phyloP scores from a whole-genome alignment of 2,329 filamentous ascomycete genomes.

The Venturia oleaginea region DNA sequence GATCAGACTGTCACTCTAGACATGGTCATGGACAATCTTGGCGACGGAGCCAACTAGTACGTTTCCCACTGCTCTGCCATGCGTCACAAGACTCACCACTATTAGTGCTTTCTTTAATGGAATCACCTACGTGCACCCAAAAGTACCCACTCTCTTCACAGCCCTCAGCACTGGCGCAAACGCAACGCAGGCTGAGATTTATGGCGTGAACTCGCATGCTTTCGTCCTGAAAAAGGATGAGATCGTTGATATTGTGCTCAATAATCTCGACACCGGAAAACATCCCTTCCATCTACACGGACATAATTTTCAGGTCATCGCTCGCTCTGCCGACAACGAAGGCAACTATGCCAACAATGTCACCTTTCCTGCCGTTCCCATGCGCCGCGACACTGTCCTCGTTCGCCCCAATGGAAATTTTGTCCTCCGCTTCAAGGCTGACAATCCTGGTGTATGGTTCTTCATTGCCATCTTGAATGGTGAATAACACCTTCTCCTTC shows the following conservation, averaged over 20 bases:
- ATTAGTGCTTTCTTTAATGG: conserved; percentile 52
- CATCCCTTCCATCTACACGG: conserved; percentile 72
- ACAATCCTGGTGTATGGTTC: conserved; percentile 38
- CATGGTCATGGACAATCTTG: conserved; percentile 54
- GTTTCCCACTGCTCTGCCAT: conserved; percentile 17
- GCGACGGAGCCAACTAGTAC: conserved; percentile 58
- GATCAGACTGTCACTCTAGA: conserved; percentile 54
- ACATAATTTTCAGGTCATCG: conserved; percentile 57
- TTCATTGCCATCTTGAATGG: conserved; percentile 22
- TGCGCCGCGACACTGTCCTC: conserved; percentile 46
- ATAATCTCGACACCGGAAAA: conserved; percentile 63
- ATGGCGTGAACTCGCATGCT: conserved; percentile 45
- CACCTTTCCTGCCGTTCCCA: conserved; percentile 30
- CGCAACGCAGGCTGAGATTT: conserved; percentile 32
- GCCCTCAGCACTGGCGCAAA: conserved; percentile 53
- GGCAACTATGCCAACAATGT: conserved; percentile 27
- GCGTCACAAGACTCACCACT: neutral
- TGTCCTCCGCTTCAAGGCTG: conserved; percentile 45
- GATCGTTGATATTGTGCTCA: conserved; percentile 67
- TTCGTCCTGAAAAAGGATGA: conserved; percentile 58
- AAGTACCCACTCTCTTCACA: conserved; percentile 74
- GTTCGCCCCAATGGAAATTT: conserved; percentile 46
- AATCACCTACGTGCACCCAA: conserved; percentile 63
- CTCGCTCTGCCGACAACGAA: conserved; percentile 25
- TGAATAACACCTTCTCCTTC: neutral